Conservation (phyloP, 1,139 yeast species). For the Yamadazyma kanchanaburiensis region DNA sequence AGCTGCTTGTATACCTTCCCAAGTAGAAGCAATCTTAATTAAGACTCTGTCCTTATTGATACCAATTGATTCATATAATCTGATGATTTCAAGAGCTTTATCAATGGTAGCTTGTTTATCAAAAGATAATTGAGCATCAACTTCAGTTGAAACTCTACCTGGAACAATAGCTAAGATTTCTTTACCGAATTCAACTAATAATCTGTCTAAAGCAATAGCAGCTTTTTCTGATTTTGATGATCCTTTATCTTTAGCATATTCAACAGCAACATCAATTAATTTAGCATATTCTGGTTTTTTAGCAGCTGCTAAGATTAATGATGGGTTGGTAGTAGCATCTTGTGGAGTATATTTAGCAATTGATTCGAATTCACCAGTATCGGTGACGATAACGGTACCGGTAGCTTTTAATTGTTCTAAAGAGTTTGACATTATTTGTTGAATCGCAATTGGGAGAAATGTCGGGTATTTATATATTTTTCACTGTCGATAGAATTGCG, state of each 20-base stretch:
- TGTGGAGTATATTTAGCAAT: slow-evolving; percentile 98
- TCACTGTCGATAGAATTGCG: slow-evolving; percentile 1
- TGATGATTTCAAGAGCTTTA: slow-evolving; percentile 88
- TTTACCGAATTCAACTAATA: slow-evolving; percentile 93
- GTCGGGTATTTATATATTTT: slow-evolving; percentile 3
- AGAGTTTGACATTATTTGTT: slow-evolving; percentile 50
- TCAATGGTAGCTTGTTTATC: slow-evolving; percentile 89
- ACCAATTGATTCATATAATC: slow-evolving; percentile 79
- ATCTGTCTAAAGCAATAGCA: slow-evolving; percentile 79
- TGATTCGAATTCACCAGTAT: slow-evolving; percentile 97
- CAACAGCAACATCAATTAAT: slow-evolving; percentile 88
- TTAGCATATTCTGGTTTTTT: slow-evolving; percentile 86
- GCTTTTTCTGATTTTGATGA: slow-evolving; percentile 48
- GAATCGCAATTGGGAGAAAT: slow-evolving; percentile 1
- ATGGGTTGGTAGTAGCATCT: slow-evolving; percentile 99
- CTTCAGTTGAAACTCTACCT: slow-evolving; percentile 99
- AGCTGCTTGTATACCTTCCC: slow-evolving; percentile 99
- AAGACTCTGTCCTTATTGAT: slow-evolving; percentile 84
- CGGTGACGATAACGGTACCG: slow-evolving; percentile 96
- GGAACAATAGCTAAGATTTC: slow-evolving; percentile 94
- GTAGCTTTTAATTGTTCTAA: slow-evolving; percentile 91
- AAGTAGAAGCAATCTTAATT: slow-evolving; percentile 96
- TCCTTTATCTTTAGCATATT: slow-evolving; percentile 72
- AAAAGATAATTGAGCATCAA: slow-evolving; percentile 95
- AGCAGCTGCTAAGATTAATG: slow-evolving; percentile 93